Conservation (phyloP, 169 alveolate species). For the Plasmodium fragile region DNA sequence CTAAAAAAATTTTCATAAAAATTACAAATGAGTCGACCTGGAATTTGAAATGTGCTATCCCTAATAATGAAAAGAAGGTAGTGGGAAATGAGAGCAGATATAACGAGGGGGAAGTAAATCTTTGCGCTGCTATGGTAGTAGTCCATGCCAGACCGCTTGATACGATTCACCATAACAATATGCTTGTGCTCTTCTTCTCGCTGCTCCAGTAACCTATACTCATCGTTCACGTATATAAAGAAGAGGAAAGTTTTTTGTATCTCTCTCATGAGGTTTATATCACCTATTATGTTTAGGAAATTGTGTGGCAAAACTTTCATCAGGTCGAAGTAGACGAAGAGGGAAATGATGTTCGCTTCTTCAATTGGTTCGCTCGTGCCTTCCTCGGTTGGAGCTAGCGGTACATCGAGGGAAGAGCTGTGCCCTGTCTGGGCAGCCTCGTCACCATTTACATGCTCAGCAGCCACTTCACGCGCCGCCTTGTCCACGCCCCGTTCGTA, state of each 20-base stretch:
- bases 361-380: background rate
- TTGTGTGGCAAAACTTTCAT: conserved; percentile 22
- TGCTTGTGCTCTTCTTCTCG: conserved; percentile 25
- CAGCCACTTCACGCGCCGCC: background rate
- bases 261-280: conserved; percentile 42
- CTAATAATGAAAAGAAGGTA: conserved; percentile 6
- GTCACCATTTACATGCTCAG: too few species aligned
- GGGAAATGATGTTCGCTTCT: conserved; percentile 40
- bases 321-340: conserved; percentile 50
- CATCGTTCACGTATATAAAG: conserved; percentile 48
- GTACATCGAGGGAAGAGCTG: background rate
- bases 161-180: conserved; percentile 1
- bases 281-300: background rate
- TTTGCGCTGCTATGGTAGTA: conserved; percentile 59
- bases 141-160: background rate
- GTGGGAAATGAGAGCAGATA: conserved; percentile 58
- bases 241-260: conserved; percentile 36
- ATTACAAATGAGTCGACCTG: background rate
- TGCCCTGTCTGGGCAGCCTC: background rate
- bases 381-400: too few species aligned
- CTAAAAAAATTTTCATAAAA: conserved; percentile 58
- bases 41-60: background rate
- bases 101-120: conserved; percentile 55
- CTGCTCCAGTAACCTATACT: conserved; percentile 36
- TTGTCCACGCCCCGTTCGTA: conserved; percentile 18